Evolutionary conservation across 2,329 filamentous ascomycete species (phyloP).

Genomic region (Curvularia eragrostidis): DNA sequence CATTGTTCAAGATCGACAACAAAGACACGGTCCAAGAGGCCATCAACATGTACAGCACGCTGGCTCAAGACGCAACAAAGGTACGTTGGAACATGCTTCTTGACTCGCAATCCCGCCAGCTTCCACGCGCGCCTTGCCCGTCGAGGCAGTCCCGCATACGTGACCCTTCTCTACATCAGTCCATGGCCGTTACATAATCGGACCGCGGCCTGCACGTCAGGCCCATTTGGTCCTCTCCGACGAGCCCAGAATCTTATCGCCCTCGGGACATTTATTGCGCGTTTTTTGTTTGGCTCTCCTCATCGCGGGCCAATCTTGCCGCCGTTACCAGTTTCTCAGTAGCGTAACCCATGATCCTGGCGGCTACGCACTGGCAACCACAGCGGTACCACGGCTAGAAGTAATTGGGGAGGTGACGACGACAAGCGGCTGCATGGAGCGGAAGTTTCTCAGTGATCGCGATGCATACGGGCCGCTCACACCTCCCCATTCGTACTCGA

Average conservation of each 20-base stretch:
- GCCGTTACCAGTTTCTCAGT: constrained; percentile 3
- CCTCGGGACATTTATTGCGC: constrained; percentile 15
- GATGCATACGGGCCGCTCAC: constrained; percentile 10
- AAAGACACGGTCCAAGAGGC: constrained; percentile 36
- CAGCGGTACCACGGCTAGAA: constrained; percentile 10
- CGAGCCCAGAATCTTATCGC: constrained; percentile 21
- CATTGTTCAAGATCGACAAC: constrained; percentile 48
- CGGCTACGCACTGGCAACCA: constrained; percentile 11
- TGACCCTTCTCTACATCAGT: constrained; percentile 19
- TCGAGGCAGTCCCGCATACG: constrained; percentile 14
- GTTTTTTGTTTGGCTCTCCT: background rate
- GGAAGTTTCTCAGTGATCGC: constrained; percentile 1
- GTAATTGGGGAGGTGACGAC: constrained; percentile 19
- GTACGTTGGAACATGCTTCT: constrained; percentile 29
- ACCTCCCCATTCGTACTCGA: background rate
- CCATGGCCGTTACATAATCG: constrained; percentile 9
- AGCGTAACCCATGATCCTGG: constrained; percentile 13
- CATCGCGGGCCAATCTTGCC: constrained; percentile 3
- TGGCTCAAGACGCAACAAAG: constrained; percentile 44
- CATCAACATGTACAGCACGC: constrained; percentile 43
- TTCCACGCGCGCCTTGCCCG: constrained; percentile 2
- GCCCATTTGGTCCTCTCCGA: constrained; percentile 23
- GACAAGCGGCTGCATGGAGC: constrained; percentile 16
- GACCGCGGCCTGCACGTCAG: constrained; percentile 26
- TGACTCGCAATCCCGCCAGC: constrained; percentile 10